These are phyloP conservation scores for Geranomyces michiganensis DNA, from an alignment of 192 early-diverging fungal species.

Conservation along the genomic window DNA sequence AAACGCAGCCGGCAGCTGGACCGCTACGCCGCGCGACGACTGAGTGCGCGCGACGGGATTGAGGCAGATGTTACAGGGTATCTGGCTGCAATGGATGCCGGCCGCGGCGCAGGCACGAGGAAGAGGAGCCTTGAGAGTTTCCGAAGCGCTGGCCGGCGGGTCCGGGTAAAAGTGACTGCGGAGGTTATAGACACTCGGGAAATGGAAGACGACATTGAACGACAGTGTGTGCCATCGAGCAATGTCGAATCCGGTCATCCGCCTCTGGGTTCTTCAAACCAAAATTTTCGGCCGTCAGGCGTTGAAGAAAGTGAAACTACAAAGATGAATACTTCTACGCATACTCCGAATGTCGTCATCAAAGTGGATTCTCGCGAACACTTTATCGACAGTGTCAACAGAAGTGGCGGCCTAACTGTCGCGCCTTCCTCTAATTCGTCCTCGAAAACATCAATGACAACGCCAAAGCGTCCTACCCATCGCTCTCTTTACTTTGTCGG, in stretches of 20 bases:
- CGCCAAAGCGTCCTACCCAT: background rate
- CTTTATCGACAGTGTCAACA: background rate
- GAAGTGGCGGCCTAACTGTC: background rate
- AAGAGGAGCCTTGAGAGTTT: background rate
- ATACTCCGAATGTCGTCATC: background rate
- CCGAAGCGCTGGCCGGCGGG: background rate
- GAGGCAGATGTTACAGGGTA: slow-evolving; percentile 32
- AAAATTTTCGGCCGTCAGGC: too few relatives aligned
- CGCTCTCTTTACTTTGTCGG: slow-evolving; percentile 1
- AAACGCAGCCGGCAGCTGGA: slow-evolving; percentile 17
- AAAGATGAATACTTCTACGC: too few relatives aligned
- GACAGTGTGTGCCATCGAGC: too few relatives aligned
- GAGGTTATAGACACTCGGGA: background rate
- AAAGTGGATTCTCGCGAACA: background rate
- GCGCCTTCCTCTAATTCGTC: background rate
- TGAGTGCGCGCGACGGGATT: background rate
- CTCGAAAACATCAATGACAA: background rate
- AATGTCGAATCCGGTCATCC: too few relatives aligned
- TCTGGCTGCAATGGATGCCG: background rate
- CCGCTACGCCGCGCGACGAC: slow-evolving; percentile 1
- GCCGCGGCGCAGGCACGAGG: background rate
- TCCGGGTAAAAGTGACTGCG: too few relatives aligned
- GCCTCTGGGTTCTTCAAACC: too few relatives aligned
- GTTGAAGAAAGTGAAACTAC: too few relatives aligned
- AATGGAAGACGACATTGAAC: background rate